These are phyloP conservation scores for Helotiales sp. DNA, from an alignment of 2,329 filamentous ascomycete species.

Conservation along the genomic window DNA sequence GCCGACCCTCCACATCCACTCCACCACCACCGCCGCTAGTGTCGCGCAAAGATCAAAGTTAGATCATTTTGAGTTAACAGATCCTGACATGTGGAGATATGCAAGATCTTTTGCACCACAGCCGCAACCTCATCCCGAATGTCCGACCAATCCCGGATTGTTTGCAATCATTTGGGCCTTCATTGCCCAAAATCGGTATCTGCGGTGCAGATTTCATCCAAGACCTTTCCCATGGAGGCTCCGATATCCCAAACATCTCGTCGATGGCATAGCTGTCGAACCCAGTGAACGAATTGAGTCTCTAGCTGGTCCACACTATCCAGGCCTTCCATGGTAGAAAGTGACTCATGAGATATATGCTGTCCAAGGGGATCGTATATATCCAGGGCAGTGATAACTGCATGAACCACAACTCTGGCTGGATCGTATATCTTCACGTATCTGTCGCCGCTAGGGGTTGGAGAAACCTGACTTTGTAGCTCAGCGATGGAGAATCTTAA, in stretches of 20 bases:
- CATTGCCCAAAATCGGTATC: background rate
- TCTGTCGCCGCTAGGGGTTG: background rate
- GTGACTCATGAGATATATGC: background rate
- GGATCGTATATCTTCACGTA: background rate
- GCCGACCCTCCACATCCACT: background rate
- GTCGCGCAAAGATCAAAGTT: too few species aligned
- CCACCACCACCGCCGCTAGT: background rate
- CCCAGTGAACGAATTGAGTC: conserved; percentile 2
- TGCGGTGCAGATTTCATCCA: conserved; percentile 4
- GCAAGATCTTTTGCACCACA: background rate
- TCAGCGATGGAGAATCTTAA: conserved; percentile 32
- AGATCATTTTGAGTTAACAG: too few species aligned
- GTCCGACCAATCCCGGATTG: too few species aligned
- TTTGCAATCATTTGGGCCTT: background rate
- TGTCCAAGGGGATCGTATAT: background rate
- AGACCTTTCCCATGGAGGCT: conserved; percentile 2
- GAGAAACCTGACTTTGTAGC: conserved; percentile 1
- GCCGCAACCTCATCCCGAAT: background rate
- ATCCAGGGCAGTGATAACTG: background rate
- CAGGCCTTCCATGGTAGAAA: background rate
- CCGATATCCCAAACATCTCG: conserved; percentile 9
- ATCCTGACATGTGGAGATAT: too few species aligned
- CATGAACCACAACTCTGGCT: background rate
- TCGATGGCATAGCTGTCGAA: conserved; percentile 1
- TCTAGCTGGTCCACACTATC: background rate